Conservation (phyloP, 2,329 filamentous ascomycete genomes). For the Exophiala lecanii-corni region DNA sequence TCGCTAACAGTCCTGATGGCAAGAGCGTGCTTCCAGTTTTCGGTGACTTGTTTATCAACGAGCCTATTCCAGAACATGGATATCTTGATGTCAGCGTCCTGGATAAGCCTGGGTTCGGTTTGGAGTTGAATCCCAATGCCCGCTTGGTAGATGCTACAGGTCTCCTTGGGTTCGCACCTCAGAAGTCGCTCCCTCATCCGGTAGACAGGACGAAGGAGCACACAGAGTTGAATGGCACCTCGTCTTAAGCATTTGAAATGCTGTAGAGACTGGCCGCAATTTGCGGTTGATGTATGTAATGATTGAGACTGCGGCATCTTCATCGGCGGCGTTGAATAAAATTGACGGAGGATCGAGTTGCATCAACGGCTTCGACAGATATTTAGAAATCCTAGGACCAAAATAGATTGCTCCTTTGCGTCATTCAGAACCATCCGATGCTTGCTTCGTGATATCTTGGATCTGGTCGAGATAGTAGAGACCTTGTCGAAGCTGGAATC, state of each 20-base stretch:
- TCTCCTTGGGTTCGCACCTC: constrained; percentile 63
- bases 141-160: constrained; percentile 72
- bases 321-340: too few species aligned
- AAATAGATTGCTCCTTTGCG: too few species aligned
- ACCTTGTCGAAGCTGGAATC: constrained; percentile 9
- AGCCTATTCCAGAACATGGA: constrained; percentile 80
- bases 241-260: too few species aligned
- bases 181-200: constrained; percentile 40
- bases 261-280: too few species aligned
- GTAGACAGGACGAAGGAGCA: constrained; percentile 10
- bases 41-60: constrained; percentile 82
- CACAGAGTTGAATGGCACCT: constrained; percentile 5
- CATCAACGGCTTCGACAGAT: too few species aligned
- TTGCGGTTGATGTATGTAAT: too few species aligned
- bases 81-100: constrained; percentile 74
- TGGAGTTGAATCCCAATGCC: constrained; percentile 77
- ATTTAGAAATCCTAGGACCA: too few species aligned
- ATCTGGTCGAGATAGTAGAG: constrained; percentile 9
- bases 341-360: too few species aligned
- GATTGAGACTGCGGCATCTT: too few species aligned
- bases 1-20: constrained; percentile 88
- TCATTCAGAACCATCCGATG: too few species aligned
- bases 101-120: constrained; percentile 85
- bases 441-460: background rate
- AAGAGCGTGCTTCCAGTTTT: constrained; percentile 88